phyloP scores from a whole-genome alignment of 2,329 filamentous ascomycete genomes.

The Fusarium citri region DNA sequence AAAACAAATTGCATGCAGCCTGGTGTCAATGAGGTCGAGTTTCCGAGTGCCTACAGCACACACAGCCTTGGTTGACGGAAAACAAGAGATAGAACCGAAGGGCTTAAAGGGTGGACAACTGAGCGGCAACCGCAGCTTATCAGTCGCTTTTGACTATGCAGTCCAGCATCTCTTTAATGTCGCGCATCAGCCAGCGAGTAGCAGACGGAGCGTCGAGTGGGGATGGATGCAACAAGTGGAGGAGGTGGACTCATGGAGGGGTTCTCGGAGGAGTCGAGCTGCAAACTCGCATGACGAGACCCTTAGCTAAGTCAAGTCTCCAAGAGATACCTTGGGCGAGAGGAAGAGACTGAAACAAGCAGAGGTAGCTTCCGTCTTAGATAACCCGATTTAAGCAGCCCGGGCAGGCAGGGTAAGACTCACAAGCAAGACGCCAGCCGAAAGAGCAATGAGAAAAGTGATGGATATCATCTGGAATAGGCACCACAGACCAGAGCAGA shows the following conservation, averaged over 20 bases:
- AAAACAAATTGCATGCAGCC: conserved; percentile 25
- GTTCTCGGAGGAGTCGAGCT: conserved; percentile 40
- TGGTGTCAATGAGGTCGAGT: conserved; percentile 27
- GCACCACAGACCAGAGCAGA: conserved; percentile 6
- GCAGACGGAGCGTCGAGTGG: conserved; percentile 36
- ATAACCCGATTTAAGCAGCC: conserved; percentile 25
- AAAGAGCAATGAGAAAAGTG: background rate
- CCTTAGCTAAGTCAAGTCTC: conserved; percentile 15
- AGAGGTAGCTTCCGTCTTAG: conserved; percentile 15
- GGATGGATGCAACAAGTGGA: conserved; percentile 42
- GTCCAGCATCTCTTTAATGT: conserved; percentile 42
- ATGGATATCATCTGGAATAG: conserved; percentile 19
- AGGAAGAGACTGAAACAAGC: conserved; percentile 8
- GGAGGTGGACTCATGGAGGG: conserved; percentile 43
- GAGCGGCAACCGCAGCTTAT: conserved; percentile 47
- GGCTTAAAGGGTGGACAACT: conserved; percentile 41
- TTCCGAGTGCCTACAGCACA: conserved; percentile 31
- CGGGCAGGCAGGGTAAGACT: conserved; percentile 6
- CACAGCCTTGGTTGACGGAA: conserved; percentile 37
- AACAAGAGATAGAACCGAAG: conserved; percentile 38
- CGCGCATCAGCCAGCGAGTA: conserved; percentile 42
- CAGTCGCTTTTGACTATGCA: conserved; percentile 44
- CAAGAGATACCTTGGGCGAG: background rate
- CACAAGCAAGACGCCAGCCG: conserved; percentile 2
- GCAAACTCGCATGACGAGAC: conserved; percentile 37